Evolutionary conservation across 2,329 filamentous ascomycete genomes (phyloP).

Genomic region (Cordyceps farinosa): DNA sequence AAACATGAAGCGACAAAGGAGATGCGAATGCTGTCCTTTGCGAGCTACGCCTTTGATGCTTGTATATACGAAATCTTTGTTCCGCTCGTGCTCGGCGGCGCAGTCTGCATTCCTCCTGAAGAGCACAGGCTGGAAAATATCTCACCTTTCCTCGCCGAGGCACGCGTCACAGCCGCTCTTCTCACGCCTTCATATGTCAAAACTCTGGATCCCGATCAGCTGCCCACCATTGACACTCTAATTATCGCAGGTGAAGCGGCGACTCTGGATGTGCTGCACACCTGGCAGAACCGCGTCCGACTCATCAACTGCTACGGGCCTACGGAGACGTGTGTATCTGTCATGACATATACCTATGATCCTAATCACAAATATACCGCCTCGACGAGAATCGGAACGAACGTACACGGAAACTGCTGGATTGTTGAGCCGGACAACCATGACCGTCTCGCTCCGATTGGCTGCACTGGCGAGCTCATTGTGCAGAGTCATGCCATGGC

Average conservation of each 20-base stretch:
- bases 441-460: neutral
- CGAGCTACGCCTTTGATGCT: constrained; percentile 1
- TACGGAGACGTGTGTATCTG: neutral
- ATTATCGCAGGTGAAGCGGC: constrained; percentile 1
- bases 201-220: neutral
- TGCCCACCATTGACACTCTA: neutral
- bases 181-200: neutral
- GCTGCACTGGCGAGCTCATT: constrained; percentile 1
- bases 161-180: neutral
- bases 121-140: neutral
- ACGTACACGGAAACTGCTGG: constrained; percentile 4
- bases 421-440: constrained; percentile 4
- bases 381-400: neutral
- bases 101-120: neutral
- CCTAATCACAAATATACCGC: neutral
- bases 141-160: constrained; percentile 3
- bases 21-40: neutral
- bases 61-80: constrained; percentile 7
- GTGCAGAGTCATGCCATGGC: constrained; percentile 8
- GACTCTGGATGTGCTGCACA: neutral
- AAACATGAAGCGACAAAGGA: neutral
- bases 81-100: neutral
- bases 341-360: neutral
- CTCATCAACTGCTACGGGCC: constrained; percentile 7
- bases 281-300: neutral